Percentiles rank a stretch among this genome's conserved stretches.
phyloP scores from a whole-genome alignment of 805 yeast species.

The Myxozyma sirexii region DNA sequence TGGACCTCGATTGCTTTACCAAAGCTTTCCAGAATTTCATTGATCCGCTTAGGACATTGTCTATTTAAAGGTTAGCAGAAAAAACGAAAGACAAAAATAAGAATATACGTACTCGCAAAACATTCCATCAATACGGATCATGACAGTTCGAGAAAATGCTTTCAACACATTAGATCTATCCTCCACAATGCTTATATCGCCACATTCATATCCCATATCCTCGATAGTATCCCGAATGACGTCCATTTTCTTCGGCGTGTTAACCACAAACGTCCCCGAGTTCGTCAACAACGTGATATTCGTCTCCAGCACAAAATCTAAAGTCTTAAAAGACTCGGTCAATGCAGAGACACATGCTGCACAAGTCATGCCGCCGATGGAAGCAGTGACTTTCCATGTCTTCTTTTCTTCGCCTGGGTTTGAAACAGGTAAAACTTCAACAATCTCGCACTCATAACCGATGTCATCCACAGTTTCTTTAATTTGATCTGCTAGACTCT shows the following conservation, averaged over 20 bases:
- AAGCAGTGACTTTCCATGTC: constrained; percentile 55
- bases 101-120: constrained; percentile 51
- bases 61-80: constrained; percentile 1
- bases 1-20: constrained; percentile 60
- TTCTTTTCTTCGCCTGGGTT: constrained; percentile 45
- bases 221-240: constrained; percentile 56
- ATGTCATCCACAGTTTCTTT: constrained; percentile 52
- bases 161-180: constrained; percentile 53
- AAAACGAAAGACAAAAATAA: background rate
- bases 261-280: constrained; percentile 61
- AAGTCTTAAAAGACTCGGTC: constrained; percentile 45
- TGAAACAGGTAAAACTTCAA: constrained; percentile 63
- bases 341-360: constrained; percentile 69
- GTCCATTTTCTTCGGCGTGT: constrained; percentile 44
- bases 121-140: constrained; percentile 65
- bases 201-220: constrained; percentile 68
- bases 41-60: constrained; percentile 65
- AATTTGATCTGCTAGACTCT: constrained; percentile 54
- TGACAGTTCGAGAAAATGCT: constrained; percentile 57
- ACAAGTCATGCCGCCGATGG: constrained; percentile 75
- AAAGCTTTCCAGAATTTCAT: constrained; percentile 51
- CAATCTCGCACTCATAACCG: constrained; percentile 54
- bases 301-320: constrained; percentile 55
- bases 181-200: constrained; percentile 49
- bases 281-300: constrained; percentile 63